These are phyloP conservation scores for Candida sp. DNA, from an alignment of 1,139 yeast species.

Conservation along the genomic window DNA sequence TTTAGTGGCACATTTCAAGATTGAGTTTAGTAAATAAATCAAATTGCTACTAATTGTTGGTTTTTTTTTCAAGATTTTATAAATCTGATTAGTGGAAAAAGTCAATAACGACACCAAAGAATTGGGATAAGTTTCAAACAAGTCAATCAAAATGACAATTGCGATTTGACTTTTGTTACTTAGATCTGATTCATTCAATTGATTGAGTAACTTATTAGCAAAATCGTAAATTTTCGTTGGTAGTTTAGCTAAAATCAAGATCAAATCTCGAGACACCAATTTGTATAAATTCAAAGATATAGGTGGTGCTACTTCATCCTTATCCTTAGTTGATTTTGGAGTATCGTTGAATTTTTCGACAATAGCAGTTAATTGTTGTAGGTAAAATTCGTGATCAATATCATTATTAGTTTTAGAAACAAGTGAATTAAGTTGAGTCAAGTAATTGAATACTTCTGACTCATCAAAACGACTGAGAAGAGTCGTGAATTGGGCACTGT, in stretches of 20 bases:
- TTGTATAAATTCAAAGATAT: conserved; percentile 24
- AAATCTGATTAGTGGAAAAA: conserved; percentile 33
- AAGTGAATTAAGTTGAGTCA: conserved; percentile 19
- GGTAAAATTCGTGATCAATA: conserved; percentile 12
- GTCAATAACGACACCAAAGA: conserved; percentile 34
- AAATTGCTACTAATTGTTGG: conserved; percentile 26
- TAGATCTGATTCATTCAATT: conserved; percentile 18
- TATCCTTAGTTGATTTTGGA: conserved; percentile 12
- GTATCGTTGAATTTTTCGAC: conserved; percentile 13
- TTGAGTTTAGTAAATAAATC: conserved; percentile 29
- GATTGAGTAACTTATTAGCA: conserved; percentile 33
- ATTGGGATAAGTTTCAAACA: conserved; percentile 37
- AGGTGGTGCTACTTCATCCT: conserved; percentile 2
- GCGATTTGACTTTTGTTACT: conserved; percentile 19
- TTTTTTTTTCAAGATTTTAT: conserved; percentile 36
- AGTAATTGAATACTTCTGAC: conserved; percentile 18
- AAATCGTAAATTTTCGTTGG: conserved; percentile 39
- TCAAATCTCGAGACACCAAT: conserved; percentile 27
- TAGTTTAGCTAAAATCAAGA: conserved; percentile 24
- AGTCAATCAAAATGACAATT: conserved; percentile 31
- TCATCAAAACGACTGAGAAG: conserved; percentile 17
- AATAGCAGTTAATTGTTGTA: conserved; percentile 15
- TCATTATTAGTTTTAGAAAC: conserved; percentile 12
- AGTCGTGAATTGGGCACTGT: conserved; percentile 11
- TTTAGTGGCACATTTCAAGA: conserved; percentile 36